phyloP scores from a whole-genome alignment of 495 filamentous ascomycete species.

The Aspergillus wentii region DNA sequence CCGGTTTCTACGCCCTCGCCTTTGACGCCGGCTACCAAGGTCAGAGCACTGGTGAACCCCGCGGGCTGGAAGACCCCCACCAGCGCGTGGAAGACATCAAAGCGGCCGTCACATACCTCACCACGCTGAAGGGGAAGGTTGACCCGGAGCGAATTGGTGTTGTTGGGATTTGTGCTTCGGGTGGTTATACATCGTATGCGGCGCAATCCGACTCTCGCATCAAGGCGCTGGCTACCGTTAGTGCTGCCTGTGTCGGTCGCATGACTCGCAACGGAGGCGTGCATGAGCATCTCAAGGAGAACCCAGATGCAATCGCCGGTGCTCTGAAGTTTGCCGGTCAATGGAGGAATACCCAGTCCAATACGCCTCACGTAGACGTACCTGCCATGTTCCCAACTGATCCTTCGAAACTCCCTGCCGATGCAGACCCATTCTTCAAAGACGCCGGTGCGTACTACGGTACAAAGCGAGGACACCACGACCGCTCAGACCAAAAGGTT shows the following conservation, averaged over 20 bases:
- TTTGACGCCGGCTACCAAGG: conserved; percentile 39
- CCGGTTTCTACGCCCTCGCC: conserved; percentile 27
- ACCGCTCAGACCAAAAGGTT: conserved; percentile 7
- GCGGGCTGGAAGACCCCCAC: conserved; percentile 30
- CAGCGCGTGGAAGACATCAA: conserved; percentile 35
- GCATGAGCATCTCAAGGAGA: conserved; percentile 9
- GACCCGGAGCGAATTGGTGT: conserved; percentile 29
- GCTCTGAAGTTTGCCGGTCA: conserved; percentile 13
- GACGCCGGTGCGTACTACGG: conserved; percentile 21
- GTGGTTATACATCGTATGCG: conserved; percentile 29
- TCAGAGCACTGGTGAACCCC: conserved; percentile 27
- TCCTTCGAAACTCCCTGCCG: conserved; percentile 6
- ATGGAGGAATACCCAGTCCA: conserved; percentile 12
- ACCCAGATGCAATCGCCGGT: conserved; percentile 8
- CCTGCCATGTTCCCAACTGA: conserved; percentile 9
- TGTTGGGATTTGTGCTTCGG: conserved; percentile 36
- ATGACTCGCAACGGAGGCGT: conserved; percentile 20
- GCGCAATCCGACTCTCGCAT: conserved; percentile 34
- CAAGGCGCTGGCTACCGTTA: conserved; percentile 29
- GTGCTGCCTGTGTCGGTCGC: conserved; percentile 22
- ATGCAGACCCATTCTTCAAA: conserved; percentile 9
- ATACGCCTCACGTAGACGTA: conserved; percentile 6
- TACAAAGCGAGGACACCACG: conserved; percentile 15
- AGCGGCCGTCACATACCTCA: conserved; percentile 30
- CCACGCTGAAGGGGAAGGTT: conserved; percentile 16